Percentiles rank a stretch among this genome's conserved stretches.
These are phyloP conservation scores for Wickerhamomyces queroliae DNA, from an alignment of 805 yeast genomes.

Conservation along the genomic window DNA sequence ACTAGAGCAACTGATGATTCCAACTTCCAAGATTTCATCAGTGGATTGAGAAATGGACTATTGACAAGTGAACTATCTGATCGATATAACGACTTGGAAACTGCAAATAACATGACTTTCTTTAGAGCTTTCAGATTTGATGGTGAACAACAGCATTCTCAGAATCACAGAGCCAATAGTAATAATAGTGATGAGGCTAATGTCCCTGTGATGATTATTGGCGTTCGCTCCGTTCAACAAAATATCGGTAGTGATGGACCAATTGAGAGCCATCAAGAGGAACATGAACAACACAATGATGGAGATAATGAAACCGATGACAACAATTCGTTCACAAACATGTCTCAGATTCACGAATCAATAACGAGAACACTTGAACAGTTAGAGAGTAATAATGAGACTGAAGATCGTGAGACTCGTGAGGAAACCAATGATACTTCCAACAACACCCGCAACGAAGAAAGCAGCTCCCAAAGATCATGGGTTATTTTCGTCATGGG, in stretches of 20 bases:
- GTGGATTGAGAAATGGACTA: slow-evolving; percentile 33
- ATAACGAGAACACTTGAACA: too few relatives aligned
- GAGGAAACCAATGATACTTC: slow-evolving; percentile 2
- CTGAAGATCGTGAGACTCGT: not conserved
- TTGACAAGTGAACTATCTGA: slow-evolving; percentile 32
- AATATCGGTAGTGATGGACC: slow-evolving; percentile 6
- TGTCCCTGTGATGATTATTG: slow-evolving; percentile 45
- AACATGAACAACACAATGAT: too few relatives aligned
- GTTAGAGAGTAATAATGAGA: slow-evolving; percentile 3
- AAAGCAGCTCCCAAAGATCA: slow-evolving; percentile 29
- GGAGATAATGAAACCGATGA: too few relatives aligned
- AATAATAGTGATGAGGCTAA: slow-evolving; percentile 1
- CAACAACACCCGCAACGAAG: not conserved
- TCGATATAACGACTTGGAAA: slow-evolving; percentile 5
- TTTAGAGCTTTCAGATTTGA: slow-evolving; percentile 40
- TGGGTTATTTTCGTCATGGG: slow-evolving; percentile 65
- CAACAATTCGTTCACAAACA: too few relatives aligned
- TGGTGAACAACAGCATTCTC: slow-evolving; percentile 9
- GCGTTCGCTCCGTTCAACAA: slow-evolving; percentile 35
- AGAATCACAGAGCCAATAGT: not conserved
- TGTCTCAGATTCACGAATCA: too few relatives aligned
- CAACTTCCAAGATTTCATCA: slow-evolving; percentile 39
- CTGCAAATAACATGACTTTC: slow-evolving; percentile 23
- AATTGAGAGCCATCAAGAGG: slow-evolving; percentile 5
- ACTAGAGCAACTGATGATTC: slow-evolving; percentile 21